Base-by-base conservation (phyloP, 2,329 filamentous ascomycete species). In the Fusarium sp. region DNA sequence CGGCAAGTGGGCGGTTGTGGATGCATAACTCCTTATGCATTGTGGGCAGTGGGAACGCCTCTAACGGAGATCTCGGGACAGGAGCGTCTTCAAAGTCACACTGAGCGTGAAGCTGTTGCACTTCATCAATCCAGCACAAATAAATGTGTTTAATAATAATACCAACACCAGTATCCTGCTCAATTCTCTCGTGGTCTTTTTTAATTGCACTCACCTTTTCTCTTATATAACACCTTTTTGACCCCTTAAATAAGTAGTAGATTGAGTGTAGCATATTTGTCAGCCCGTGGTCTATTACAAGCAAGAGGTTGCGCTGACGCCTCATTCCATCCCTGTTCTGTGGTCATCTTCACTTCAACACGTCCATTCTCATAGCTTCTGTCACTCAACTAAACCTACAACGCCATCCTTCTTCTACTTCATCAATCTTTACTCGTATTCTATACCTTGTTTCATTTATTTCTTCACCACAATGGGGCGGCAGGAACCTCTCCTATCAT, bases 401-500 rank as follows among this genome's bases (percentile, higher is more conserved):
- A 19, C 45, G 20, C 10, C 23, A 40, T 53, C 46, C 15, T 14
- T 56, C 42, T 43, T 15, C 14, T 24, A 23, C 40, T 24, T 30
- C 10, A 24, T 47, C 42, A 34, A 39, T 44, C 42, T 23, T 44
- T 63, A 20, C 39, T 45, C 21, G n/a, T 38, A 17, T 26, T 9
- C 5, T 26, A 20, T 28, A 15, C 30, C 24, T 28, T 12, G 5
- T 42, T 51, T 40, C 17, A 7, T 51, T 51, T 32, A 10, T 21
- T 23, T 53, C 28, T 42, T 32, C 48, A 57, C 9, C 48, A 56
- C 6, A 49, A 72, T 72, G 70, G 68, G 70, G 43, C 60, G 60
- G 23, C 52, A 70, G 45, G 66, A 70, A 38, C 70, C 70, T 48
- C 60, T 72, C 21, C 48, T 72, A 24, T 68, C 61, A 23, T 60